Base-by-base conservation (phyloP, 176 grass and related monocot genomes). In the Tillandsia leiboldiana region DNA sequence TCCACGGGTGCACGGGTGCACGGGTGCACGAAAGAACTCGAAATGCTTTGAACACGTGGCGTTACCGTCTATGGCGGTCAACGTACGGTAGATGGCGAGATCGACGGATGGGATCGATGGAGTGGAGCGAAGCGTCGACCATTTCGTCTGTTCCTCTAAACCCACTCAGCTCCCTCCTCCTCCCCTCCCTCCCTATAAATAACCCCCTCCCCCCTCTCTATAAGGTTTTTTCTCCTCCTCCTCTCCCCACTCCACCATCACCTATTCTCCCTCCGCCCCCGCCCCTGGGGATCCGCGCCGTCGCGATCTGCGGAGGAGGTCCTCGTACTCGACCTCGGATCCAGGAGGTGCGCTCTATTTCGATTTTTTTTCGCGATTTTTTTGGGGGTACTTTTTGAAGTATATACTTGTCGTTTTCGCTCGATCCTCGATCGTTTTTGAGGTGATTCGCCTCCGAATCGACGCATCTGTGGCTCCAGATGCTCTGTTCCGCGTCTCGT, bases 111-210 rank as follows among this genome's bases (percentile, higher is more conserved):
- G 18, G 56, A 61, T 23, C 14, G 17, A 61, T 2, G 22, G 3
- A 61, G 65, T 33, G 12, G 23, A 13, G 17, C 50, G 76, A 78
- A 12, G 24, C 22, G 75, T 52, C 57, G 67, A 52, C 47, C 68
- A 79, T 53, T 33, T 52, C 48, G 13, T 2, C 76, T 13, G 27
- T 27, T 70, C 67, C 66, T 47, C 69, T 66, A 70, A 65, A 20
- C 20, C 20, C 20, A 20, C 20, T 20, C 20, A 20, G n/a, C 42
- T 72, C 68, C 63, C 51, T 71, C 68, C 68, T 79, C 48, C 27
- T 17, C 65, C n/a, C 54, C 68, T 26, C 11, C 76, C 14, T 22
- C 48, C 10, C 28, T 79, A 79, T 79, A 72, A 72, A 79, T 79
- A 79, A 1, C 20, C 57, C 56, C 51, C 48, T 64, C 11, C 26